Evolutionary conservation across 768 basidiomycete genomes (phyloP).

Genomic region (Cyathus striatus): DNA sequence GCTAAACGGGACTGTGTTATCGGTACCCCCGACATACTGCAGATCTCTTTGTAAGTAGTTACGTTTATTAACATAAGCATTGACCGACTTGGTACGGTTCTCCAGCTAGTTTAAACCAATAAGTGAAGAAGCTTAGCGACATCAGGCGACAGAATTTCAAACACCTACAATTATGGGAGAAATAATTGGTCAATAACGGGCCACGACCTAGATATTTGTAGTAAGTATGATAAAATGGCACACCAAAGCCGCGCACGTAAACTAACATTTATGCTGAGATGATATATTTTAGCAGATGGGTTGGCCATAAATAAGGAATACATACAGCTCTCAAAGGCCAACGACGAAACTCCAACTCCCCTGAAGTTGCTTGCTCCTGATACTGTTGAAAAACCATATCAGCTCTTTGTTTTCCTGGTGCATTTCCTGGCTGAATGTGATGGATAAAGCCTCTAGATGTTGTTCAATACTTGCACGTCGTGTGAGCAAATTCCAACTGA

Average conservation of each 20-base stretch:
- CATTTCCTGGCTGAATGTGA: slow-evolving; percentile 41
- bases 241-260: no score
- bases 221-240: background rate
- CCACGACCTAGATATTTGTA: slow-evolving; percentile 50
- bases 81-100: slow-evolving; percentile 67
- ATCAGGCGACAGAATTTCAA: background rate
- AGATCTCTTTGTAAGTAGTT: background rate
- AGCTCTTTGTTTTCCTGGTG: slow-evolving; percentile 37
- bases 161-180: slow-evolving; percentile 82
- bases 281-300: slow-evolving; percentile 1
- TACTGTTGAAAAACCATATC: slow-evolving; percentile 60
- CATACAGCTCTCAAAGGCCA: slow-evolving; percentile 69
- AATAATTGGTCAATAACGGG: slow-evolving; percentile 69
- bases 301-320: slow-evolving; percentile 1
- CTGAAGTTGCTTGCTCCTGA: slow-evolving; percentile 56
- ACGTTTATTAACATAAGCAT: background rate
- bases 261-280: slow-evolving; percentile 61
- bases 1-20: slow-evolving; percentile 63
- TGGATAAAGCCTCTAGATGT: slow-evolving; percentile 56
- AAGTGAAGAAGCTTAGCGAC: slow-evolving; percentile 3
- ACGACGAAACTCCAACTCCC: slow-evolving; percentile 57
- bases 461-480: no score
- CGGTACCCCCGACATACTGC: slow-evolving; percentile 82
- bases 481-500: no score
- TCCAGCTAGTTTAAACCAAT: slow-evolving; percentile 43